phyloP scores from a whole-genome alignment of 345 rosid genomes.

The Firmiana major region DNA sequence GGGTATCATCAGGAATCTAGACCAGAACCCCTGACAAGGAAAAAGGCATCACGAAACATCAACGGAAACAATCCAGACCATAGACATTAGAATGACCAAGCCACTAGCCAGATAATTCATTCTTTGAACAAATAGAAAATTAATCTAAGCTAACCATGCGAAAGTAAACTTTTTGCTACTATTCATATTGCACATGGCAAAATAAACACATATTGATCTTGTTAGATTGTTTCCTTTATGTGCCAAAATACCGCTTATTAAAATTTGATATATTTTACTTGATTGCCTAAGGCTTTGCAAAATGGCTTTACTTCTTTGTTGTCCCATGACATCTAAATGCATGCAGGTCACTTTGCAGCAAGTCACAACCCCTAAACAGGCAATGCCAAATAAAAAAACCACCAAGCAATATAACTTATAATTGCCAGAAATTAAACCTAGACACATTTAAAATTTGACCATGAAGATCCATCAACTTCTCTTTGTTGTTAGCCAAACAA shows the following conservation, averaged over 20 bases:
- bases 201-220: background rate
- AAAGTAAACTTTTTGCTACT: background rate
- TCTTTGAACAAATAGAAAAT: background rate
- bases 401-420: background rate
- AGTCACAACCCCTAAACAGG: background rate
- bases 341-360: background rate
- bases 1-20: background rate
- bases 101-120: slow-evolving; percentile 1
- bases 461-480: background rate
- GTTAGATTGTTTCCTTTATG: background rate
- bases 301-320: background rate
- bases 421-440: background rate
- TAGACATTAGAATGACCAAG: background rate
- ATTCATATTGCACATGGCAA: background rate
- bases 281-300: background rate
- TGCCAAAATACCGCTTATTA: background rate
- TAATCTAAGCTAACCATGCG: background rate
- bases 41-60: background rate
- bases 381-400: background rate
- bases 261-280: background rate
- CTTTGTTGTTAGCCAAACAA: background rate
- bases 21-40: background rate
- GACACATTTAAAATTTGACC: background rate
- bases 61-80: background rate
- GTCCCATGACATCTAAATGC: background rate